Conservation (phyloP, 805 yeast species). For the Nakazawaea populi region DNA sequence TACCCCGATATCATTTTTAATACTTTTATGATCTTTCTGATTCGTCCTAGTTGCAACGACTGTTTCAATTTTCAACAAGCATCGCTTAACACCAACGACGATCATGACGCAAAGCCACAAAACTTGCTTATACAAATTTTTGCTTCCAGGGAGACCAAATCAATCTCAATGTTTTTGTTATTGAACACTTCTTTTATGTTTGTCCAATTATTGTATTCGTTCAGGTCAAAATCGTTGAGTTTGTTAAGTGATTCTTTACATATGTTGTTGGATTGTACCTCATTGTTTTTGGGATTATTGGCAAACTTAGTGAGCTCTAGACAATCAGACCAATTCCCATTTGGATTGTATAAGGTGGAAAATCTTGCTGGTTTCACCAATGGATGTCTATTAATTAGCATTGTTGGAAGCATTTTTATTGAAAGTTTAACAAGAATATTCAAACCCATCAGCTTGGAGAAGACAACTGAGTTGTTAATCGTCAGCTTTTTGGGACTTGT, state of each 20-base stretch:
- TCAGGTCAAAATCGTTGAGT: slow-evolving; percentile 89
- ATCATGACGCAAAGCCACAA: not conserved
- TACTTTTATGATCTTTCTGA: not conserved
- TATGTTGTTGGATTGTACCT: slow-evolving; percentile 93
- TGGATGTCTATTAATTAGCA: slow-evolving; percentile 82
- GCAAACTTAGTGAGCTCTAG: slow-evolving; percentile 53
- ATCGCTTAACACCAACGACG: not conserved
- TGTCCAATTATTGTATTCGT: slow-evolving; percentile 85
- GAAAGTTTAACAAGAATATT: slow-evolving; percentile 81
- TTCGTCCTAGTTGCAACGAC: slow-evolving; percentile 3
- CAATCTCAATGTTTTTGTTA: slow-evolving; percentile 81
- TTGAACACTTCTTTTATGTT: slow-evolving; percentile 92
- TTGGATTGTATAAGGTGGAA: slow-evolving; percentile 80
- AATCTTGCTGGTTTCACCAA: slow-evolving; percentile 94
- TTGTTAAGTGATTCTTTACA: slow-evolving; percentile 89
- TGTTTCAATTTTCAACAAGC: slow-evolving; percentile 5
- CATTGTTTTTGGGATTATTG: slow-evolving; percentile 79
- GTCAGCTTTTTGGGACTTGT: slow-evolving; percentile 81
- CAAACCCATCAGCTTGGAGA: slow-evolving; percentile 71
- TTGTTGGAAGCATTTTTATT: slow-evolving; percentile 79
- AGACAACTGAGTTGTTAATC: slow-evolving; percentile 76
- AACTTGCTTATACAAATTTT: slow-evolving; percentile 28
- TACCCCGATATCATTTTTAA: slow-evolving; percentile 5
- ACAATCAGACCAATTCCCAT: slow-evolving; percentile 53
- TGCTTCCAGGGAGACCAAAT: slow-evolving; percentile 64